A percentile compares a stretch with the other conserved stretches of the same genome.
Conservation (phyloP, 169 alveolate species). For the Plasmodium vivax region DNA sequence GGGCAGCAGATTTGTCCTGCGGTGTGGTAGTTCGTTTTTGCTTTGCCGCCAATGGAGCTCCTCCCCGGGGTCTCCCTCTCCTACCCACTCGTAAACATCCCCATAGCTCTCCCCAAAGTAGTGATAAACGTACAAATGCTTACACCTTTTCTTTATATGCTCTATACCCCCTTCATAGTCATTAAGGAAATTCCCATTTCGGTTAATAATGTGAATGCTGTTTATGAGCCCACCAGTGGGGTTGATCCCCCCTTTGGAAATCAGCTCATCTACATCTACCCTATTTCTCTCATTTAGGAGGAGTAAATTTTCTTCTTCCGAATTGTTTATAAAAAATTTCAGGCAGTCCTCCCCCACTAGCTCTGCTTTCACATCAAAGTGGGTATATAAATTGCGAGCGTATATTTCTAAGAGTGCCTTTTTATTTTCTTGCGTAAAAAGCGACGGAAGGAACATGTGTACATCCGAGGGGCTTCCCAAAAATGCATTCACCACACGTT, state of each 20-base stretch:
- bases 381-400: slow-evolving; percentile 35
- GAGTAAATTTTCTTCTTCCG: slow-evolving; percentile 5
- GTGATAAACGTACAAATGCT: slow-evolving; percentile 33
- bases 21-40: too few relatives aligned
- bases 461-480: neutral
- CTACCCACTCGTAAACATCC: slow-evolving; percentile 16
- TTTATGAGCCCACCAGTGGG: neutral
- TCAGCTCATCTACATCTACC: neutral
- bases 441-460: slow-evolving; percentile 43
- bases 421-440: slow-evolving; percentile 7
- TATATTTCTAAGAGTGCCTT: slow-evolving; percentile 4
- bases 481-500: slow-evolving; percentile 13
- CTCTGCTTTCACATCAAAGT: slow-evolving; percentile 16
- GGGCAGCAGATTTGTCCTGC: slow-evolving; percentile 22
- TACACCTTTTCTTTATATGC: neutral
- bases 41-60: neutral
- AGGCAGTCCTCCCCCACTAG: neutral
- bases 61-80: neutral
- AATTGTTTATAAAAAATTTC: slow-evolving; percentile 26
- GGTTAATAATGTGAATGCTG: slow-evolving; percentile 42
- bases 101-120: slow-evolving; percentile 36
- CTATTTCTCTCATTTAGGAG: slow-evolving; percentile 17
- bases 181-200: neutral
- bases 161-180: neutral
- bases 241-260: neutral